A percentile compares a stretch with the other conserved stretches of the same genome.
These are phyloP conservation scores for Trichoderma simmonsii DNA, from an alignment of 2,329 filamentous ascomycete species.

Conservation along the genomic window DNA sequence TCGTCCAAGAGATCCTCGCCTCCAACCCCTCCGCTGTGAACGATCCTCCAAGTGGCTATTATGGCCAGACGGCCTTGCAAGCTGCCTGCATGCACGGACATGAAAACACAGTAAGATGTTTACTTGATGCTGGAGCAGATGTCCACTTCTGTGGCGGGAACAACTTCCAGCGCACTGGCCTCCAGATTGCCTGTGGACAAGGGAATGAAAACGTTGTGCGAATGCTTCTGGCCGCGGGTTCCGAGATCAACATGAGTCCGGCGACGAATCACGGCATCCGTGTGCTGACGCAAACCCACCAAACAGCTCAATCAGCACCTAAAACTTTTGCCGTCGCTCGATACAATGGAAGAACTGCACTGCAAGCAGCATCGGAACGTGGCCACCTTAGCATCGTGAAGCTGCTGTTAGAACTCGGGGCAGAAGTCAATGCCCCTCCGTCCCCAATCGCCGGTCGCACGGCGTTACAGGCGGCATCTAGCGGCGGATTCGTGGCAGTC, in stretches of 20 bases:
- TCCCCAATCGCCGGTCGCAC: conserved; percentile 8
- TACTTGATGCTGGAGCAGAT: conserved; percentile 28
- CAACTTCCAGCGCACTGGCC: conserved; percentile 37
- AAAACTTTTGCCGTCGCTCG: conserved; percentile 4
- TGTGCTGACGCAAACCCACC: not conserved
- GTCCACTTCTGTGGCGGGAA: conserved; percentile 25
- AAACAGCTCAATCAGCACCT: not conserved
- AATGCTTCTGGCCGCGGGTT: conserved; percentile 9
- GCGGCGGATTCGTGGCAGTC: conserved; percentile 24
- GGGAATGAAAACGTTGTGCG: conserved; percentile 22
- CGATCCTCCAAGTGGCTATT: conserved; percentile 32
- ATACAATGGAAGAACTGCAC: conserved; percentile 16
- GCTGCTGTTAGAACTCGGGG: conserved; percentile 26
- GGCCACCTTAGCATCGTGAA: conserved; percentile 18
- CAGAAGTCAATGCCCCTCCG: conserved; percentile 31
- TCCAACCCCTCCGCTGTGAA: conserved; percentile 30
- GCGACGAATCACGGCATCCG: not conserved
- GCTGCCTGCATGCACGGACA: conserved; percentile 33
- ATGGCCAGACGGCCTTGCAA: conserved; percentile 38
- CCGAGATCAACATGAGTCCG: conserved; percentile 4
- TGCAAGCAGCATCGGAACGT: conserved; percentile 18
- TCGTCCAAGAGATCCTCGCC: conserved; percentile 27
- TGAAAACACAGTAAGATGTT: conserved; percentile 23
- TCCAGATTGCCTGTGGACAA: conserved; percentile 35
- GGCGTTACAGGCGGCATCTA: conserved; percentile 37